Evolutionary conservation across 345 rosid species (phyloP).

Genomic region (Lagerstroemia speciosa): DNA sequence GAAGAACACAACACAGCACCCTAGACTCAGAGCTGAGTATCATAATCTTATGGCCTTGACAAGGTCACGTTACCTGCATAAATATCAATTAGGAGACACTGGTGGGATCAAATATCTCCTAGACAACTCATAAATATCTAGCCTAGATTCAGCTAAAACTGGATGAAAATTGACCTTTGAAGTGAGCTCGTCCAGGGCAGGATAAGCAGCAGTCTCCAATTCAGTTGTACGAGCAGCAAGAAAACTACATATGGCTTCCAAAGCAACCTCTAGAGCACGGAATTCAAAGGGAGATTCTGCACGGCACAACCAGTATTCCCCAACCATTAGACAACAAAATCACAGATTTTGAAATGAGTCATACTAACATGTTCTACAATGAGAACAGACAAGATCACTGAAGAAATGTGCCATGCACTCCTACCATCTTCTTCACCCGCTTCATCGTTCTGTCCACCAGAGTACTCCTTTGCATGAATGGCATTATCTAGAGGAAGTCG

Average conservation of each 20-base stretch:
- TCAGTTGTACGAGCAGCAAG: slow-evolving; percentile 87
- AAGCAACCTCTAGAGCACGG: slow-evolving; percentile 81
- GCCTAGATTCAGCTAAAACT: background rate
- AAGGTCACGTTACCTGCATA: too few relatives aligned
- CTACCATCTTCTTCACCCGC: slow-evolving; percentile 87
- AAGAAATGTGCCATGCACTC: slow-evolving; percentile 3
- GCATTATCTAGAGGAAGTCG: slow-evolving; percentile 46
- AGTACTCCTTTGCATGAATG: slow-evolving; percentile 32
- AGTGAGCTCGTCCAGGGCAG: slow-evolving; percentile 93
- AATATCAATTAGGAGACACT: background rate
- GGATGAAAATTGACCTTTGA: slow-evolving; percentile 39
- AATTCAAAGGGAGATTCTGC: slow-evolving; percentile 83
- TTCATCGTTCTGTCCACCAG: slow-evolving; percentile 43
- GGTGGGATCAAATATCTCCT: background rate
- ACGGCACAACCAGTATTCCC: slow-evolving; percentile 17
- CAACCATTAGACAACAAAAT: slow-evolving; percentile 1
- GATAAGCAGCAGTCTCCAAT: slow-evolving; percentile 85
- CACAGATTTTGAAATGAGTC: background rate
- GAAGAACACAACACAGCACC: background rate
- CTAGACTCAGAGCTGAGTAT: too few relatives aligned
- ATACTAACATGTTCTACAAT: background rate
- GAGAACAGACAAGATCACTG: background rate
- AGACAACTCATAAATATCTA: background rate
- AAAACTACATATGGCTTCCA: slow-evolving; percentile 93
- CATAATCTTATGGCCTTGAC: too few relatives aligned